Percentiles rank a stretch among this genome's conserved stretches.
Conservation (phyloP, 148 eudicot genomes). For the Tetragonia tetragonoides region DNA sequence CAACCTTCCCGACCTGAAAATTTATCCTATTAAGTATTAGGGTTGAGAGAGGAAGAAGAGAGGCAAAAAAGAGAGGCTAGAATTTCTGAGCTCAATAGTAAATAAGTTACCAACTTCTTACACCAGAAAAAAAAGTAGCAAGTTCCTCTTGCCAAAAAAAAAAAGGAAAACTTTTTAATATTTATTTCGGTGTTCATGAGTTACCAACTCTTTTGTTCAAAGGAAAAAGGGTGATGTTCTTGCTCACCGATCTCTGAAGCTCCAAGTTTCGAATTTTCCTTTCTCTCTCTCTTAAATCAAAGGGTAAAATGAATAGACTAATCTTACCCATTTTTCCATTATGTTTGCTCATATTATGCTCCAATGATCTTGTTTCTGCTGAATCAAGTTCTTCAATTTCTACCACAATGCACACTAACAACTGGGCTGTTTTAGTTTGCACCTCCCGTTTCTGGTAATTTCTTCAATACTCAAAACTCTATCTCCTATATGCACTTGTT, state of each 20-base stretch:
- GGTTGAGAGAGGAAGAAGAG: no score
- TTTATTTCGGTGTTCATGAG: no score
- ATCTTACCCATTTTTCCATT: not conserved
- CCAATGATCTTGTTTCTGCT: conserved; percentile 31
- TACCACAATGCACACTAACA: conserved; percentile 85
- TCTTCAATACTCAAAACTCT: not conserved
- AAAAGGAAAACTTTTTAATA: no score
- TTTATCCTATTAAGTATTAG: no score
- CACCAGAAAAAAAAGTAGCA: no score
- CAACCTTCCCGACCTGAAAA: no score
- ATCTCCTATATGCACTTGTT: not conserved
- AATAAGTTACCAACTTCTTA: no score
- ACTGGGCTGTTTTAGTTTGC: conserved; percentile 98
- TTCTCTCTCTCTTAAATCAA: not conserved
- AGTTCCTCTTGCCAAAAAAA: no score
- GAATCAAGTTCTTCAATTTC: conserved; percentile 31
- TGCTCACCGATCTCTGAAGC: not conserved
- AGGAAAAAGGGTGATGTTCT: no score
- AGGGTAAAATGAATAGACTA: conserved; percentile 14
- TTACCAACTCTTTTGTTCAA: no score
- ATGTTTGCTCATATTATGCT: conserved; percentile 4
- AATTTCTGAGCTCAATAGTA: no score
- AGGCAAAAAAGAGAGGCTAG: no score
- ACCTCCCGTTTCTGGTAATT: conserved; percentile 92
- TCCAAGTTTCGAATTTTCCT: not conserved